Evolutionary conservation across 148 eudicot species (phyloP).

Genomic region (Rhododendron simsii): DNA sequence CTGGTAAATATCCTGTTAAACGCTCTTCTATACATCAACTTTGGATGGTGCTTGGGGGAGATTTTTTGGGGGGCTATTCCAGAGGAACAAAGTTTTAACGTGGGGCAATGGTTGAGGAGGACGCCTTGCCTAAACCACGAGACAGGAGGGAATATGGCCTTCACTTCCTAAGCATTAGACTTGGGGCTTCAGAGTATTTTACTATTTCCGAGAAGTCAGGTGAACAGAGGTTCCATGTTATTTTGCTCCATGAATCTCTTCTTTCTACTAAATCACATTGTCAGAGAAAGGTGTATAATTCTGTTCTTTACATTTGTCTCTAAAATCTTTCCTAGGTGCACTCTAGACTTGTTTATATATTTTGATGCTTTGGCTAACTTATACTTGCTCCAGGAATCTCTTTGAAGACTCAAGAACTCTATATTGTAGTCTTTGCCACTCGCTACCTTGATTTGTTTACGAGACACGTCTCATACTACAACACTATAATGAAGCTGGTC

Average conservation of each 20-base stretch:
- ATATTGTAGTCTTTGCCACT: conserved; percentile 39
- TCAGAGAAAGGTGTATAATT: not conserved
- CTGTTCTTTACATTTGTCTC: not conserved
- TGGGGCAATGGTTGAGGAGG: not conserved
- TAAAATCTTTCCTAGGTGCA: not conserved
- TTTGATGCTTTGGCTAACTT: not conserved
- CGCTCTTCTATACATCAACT: not conserved
- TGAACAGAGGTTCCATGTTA: not conserved
- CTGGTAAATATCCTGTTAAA: not conserved
- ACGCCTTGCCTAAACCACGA: not conserved
- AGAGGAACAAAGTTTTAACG: not conserved
- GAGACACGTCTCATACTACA: conserved; percentile 37
- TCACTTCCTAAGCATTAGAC: not conserved
- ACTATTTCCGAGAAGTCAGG: not conserved
- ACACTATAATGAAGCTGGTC: conserved; percentile 50
- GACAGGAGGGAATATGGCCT: not conserved
- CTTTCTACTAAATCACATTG: not conserved
- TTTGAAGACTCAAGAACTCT: conserved; percentile 56
- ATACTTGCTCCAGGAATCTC: conserved; percentile 42
- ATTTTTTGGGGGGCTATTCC: not conserved
- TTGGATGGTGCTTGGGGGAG: not conserved
- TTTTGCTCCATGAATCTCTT: not conserved
- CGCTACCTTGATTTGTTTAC: conserved; percentile 55
- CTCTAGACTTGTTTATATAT: not conserved
- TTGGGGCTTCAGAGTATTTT: not conserved